Evolutionary conservation across 306 rosid genomes (phyloP), one percentile per base, ranked within the genome.

Genomic region (Herpetospermum pedunculosum): DNA sequence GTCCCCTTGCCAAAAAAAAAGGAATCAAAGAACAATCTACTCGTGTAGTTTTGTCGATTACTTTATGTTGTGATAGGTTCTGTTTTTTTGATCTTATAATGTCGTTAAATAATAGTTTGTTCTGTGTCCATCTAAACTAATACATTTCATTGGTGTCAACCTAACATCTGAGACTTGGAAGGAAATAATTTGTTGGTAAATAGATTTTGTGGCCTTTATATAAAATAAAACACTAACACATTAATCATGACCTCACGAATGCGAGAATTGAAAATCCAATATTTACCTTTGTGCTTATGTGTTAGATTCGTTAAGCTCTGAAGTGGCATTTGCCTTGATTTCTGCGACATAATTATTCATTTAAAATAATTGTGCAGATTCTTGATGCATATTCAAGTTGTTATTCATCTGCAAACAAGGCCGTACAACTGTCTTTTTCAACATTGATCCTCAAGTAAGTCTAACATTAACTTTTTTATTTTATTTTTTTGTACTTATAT

Each of bases 381-480:
- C 87, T 94, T 80, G 96, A 94, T 82, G 86, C 88, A 37, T 94
- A 88, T 83, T 94, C 97, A 64, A 82, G 88, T 77, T 89, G 87
- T 81, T 81, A 70, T 88, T 79, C 92, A 47, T 85, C 97, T 69
- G 75, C 96, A 41, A 94, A 91, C 84, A 94, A 91, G 91, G 85
- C 82, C 73, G 67, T 94, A 82, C 95, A 89, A 74, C 68, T 94
- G 76, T 79, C 97, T 16, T 88, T 84, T 79, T 85, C 98, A 77
- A 91, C 98, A 79, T 80, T 91, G 80, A 77, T 94, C 77, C 89
- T 94, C 77, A 94, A 94, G 98, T 91, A 89, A 91, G 97, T 78
- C 23, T 73, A 53, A 35, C 55, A 38, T 63, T 63, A 63, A 47
- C 54, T 19, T 1, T 54, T 0, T 3, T 9, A 0, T 25, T 55